Conservation (phyloP, 495 filamentous ascomycete species). For the Cairneyella variabilis region DNA sequence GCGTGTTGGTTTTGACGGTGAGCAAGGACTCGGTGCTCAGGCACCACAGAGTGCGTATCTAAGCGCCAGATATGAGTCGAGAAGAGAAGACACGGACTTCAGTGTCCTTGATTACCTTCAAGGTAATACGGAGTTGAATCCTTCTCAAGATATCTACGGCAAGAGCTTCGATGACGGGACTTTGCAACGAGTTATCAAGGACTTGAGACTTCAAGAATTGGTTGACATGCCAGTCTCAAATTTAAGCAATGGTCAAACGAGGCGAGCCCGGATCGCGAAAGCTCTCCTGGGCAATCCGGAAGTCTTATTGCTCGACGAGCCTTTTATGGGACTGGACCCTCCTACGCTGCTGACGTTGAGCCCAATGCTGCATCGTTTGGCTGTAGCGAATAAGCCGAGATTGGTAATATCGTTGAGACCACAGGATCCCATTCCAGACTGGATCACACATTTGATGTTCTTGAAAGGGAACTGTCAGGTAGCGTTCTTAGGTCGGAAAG, state of each 20-base stretch:
- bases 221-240: conserved; percentile 78
- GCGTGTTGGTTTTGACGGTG: conserved; percentile 77
- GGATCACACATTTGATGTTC: conserved; percentile 79
- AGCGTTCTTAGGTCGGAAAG: conserved; percentile 51
- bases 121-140: conserved; percentile 74
- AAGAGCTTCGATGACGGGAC: conserved; percentile 37
- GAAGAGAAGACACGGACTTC: conserved; percentile 82
- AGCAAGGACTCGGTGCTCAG: conserved; percentile 36
- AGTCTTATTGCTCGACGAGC: conserved; percentile 84
- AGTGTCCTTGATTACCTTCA: conserved; percentile 73
- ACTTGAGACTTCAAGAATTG: conserved; percentile 61
- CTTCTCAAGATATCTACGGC: conserved; percentile 45
- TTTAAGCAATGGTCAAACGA: conserved; percentile 88
- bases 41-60: conserved; percentile 69
- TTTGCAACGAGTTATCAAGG: conserved; percentile 56
- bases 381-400: conserved; percentile 59
- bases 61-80: conserved; percentile 88
- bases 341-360: conserved; percentile 67
- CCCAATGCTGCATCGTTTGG: conserved; percentile 60
- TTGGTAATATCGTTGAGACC: conserved; percentile 75
- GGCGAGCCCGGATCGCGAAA: conserved; percentile 82
- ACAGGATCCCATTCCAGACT: conserved; percentile 81
- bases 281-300: conserved; percentile 76
- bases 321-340: conserved; percentile 96
- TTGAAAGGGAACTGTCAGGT: conserved; percentile 59